A percentile compares a stretch with the other conserved stretches of the same genome.
phyloP scores from a whole-genome alignment of 257 asterid genomes.

The Linderniella brevidens region DNA sequence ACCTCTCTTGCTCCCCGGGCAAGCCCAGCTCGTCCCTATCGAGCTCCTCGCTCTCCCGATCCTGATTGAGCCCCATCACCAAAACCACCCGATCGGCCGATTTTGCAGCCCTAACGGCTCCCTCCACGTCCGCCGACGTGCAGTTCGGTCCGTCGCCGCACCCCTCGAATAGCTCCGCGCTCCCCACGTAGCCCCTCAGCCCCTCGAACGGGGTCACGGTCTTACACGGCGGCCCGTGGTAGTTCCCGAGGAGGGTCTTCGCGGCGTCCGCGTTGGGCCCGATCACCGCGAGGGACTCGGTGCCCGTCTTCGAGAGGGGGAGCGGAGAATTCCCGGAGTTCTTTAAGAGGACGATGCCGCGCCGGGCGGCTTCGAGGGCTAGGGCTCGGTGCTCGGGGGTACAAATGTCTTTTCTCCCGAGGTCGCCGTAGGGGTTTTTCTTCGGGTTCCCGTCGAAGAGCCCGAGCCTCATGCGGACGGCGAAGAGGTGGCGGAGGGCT shows the following conservation, averaged over 20 bases:
- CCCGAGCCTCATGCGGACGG: conserved; percentile 66
- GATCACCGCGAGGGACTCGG: conserved; percentile 42
- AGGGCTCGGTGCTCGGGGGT: conserved; percentile 41
- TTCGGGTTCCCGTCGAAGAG: conserved; percentile 47
- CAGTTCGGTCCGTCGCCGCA: conserved; percentile 34
- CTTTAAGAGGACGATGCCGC: conserved; percentile 72
- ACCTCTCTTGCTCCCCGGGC: conserved; percentile 1
- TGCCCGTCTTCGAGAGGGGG: conserved; percentile 36
- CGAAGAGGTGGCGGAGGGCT: conserved; percentile 68
- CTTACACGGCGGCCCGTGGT: conserved; percentile 66
- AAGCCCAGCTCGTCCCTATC: conserved; percentile 1
- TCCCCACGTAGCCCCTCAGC: conserved; percentile 24
- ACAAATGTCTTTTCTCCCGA: conserved; percentile 47
- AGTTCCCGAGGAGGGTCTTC: conserved; percentile 40
- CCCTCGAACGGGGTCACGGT: conserved; percentile 28
- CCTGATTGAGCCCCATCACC: conserved; percentile 4
- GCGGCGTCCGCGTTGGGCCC: conserved; percentile 60
- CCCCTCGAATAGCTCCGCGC: conserved; percentile 22
- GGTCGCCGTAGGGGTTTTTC: conserved; percentile 31
- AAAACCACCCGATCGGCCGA: conserved; percentile 11
- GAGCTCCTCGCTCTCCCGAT: neutral
- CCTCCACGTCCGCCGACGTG: conserved; percentile 20
- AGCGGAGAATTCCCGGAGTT: conserved; percentile 44
- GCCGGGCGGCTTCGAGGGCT: conserved; percentile 68
- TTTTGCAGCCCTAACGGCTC: conserved; percentile 30